Percentiles rank a stretch among this genome's conserved stretches.
Conservation (phyloP, 306 rosid species). For the Canavalia gladiata region DNA sequence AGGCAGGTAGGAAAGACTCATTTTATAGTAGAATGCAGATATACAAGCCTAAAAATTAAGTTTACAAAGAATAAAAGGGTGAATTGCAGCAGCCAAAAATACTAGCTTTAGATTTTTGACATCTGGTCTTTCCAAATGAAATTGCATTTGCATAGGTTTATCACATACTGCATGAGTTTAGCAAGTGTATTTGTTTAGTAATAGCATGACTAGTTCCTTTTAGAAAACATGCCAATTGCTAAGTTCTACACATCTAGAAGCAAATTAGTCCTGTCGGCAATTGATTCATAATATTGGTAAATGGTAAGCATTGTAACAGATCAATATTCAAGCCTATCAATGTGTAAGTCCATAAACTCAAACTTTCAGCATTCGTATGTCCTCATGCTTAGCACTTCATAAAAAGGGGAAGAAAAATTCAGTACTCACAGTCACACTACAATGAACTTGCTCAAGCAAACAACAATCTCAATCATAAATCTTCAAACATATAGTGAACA, state of each 20-base stretch:
- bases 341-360: conserved; percentile 14
- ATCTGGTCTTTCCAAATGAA: conserved; percentile 28
- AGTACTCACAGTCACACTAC: not conserved
- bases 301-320: not conserved
- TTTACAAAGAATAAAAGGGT: conserved; percentile 20
- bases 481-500: conserved; percentile 8
- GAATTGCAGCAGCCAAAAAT: not conserved
- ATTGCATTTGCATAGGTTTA: not conserved
- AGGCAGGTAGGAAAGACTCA: conserved; percentile 23
- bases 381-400: not conserved
- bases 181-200: not conserved
- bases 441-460: conserved; percentile 18
- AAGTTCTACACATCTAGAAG: conserved; percentile 27
- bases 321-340: not conserved
- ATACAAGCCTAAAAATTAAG: not conserved
- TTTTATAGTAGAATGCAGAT: not conserved
- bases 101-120: conserved; percentile 18
- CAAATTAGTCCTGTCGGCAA: conserved; percentile 10
- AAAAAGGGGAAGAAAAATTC: not conserved
- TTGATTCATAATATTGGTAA: not conserved
- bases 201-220: not conserved
- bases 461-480: not conserved
- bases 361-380: not conserved
- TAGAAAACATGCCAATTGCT: conserved; percentile 15
- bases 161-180: conserved; percentile 1